Evolutionary conservation across 768 basidiomycete genomes (phyloP), one percentile per base, ranked within the genome.

Genomic region (Amanita thiersii): DNA sequence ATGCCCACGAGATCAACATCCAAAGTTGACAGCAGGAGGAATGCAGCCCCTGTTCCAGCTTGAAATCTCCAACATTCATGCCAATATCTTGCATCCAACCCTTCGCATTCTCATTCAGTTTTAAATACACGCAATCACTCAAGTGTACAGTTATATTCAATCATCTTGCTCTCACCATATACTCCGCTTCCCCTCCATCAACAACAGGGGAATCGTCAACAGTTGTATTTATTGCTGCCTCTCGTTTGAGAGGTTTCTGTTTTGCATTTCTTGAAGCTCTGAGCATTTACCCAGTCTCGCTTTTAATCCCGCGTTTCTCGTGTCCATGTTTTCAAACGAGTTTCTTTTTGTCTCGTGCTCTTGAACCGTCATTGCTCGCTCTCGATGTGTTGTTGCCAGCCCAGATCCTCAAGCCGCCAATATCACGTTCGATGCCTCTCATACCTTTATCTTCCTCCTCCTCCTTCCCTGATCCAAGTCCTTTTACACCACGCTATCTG

Each of bases 11-110:
- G n/a, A n/a, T n/a, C n/a, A n/a, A n/a, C n/a, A n/a, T n/a, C n/a
- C n/a, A n/a, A n/a, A n/a, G 54, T 73, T 41, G 63, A 64, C 37
- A 51, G 46, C 12, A 55, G 58, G 47, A 58, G 59, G 43, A 64
- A 51, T 39, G 14, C 57, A 53, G 50, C 66, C 45, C 60, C 65
- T 19, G 50, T 51, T n/a, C 57, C 59, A 40, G 57, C 58, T 34
- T 57, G 43, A 56, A 4, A 19, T 14, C 12, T 40, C 10, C 19
- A 14, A 40, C 15, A 10, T 10, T 25, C 20, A 12, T 21, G 29
- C 29, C 7, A 19, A n/a, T n/a, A n/a, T n/a, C n/a, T n/a, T n/a
- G n/a, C n/a, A n/a, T n/a, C n/a, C n/a, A n/a, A n/a, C n/a, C n/a
- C n/a, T n/a, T n/a, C n/a, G n/a, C n/a, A n/a, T n/a, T n/a, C n/a